These are phyloP conservation scores for Kwoniella mangroviensis DNA, from an alignment of 768 basidiomycete species.

Conservation along the genomic window DNA sequence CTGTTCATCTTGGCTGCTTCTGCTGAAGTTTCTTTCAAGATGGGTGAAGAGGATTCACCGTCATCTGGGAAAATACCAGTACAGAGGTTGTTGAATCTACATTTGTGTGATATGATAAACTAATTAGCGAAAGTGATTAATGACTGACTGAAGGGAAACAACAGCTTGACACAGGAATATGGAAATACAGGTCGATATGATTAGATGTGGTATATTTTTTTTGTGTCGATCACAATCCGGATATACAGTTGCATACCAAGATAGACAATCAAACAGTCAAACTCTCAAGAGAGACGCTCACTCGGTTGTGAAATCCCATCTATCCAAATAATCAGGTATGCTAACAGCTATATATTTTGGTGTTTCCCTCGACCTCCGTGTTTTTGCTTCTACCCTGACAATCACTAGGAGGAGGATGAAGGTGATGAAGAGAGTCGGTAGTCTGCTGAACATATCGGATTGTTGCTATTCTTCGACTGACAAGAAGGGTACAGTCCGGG, in stretches of 20 bases:
- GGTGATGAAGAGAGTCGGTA: background rate
- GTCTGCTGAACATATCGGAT: background rate
- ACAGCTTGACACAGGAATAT: too few species aligned
- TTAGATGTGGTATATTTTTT: too few species aligned
- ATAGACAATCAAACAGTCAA: background rate
- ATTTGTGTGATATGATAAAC: background rate
- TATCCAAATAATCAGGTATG: slow-evolving; percentile 11
- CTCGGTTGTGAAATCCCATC: slow-evolving; percentile 12
- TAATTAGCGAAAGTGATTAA: background rate
- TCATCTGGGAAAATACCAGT: slow-evolving; percentile 12
- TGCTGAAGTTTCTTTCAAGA: slow-evolving; percentile 7
- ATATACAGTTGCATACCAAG: background rate
- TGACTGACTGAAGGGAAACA: too few species aligned
- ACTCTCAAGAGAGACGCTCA: background rate
- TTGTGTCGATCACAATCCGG: background rate
- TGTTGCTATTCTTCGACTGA: background rate
- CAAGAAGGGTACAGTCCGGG: too few species aligned
- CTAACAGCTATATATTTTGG: background rate
- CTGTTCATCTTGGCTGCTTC: background rate
- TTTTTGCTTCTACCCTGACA: background rate
- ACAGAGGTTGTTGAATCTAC: slow-evolving; percentile 7
- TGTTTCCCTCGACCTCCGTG: background rate
- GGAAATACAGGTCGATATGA: too few species aligned
- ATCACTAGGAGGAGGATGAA: background rate
- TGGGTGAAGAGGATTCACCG: slow-evolving; percentile 3